A percentile compares a stretch with the other conserved stretches of the same genome.
phyloP scores from a whole-genome alignment of 768 basidiomycete species.

The Russula vinacea region DNA sequence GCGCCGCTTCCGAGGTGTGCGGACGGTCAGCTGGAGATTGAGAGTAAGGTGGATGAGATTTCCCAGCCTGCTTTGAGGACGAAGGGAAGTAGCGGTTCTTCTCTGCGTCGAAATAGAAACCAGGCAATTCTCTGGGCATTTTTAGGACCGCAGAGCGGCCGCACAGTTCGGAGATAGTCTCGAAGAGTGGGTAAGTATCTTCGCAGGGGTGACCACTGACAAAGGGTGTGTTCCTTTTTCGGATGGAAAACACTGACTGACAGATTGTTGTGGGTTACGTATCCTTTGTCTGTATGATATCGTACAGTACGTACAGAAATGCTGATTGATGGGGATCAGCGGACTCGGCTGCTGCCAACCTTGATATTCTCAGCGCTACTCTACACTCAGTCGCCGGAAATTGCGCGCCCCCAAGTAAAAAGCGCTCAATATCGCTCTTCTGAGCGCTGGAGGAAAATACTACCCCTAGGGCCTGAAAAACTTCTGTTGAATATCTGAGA shows the following conservation, averaged over 20 bases:
- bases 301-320: not conserved
- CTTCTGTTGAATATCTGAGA: not conserved
- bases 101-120: conserved; percentile 32
- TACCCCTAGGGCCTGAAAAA: not conserved
- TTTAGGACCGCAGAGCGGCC: conserved; percentile 12
- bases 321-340: conserved; percentile 18
- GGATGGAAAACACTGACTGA: not conserved
- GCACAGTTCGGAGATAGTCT: not conserved
- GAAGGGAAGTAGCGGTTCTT: conserved; percentile 33
- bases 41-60: not conserved
- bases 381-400: not conserved
- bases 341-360: not conserved
- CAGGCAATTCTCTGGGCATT: conserved; percentile 33
- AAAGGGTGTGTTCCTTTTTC: not conserved
- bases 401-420: conserved; percentile 10
- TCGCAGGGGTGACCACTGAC: not conserved
- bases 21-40: not conserved
- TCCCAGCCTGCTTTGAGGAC: conserved; percentile 24
- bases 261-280: not conserved
- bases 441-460: not conserved
- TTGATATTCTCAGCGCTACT: not conserved
- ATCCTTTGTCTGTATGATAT: not conserved
- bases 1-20: conserved; percentile 4
- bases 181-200: not conserved
- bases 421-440: not conserved